A percentile compares a stretch with the other conserved stretches of the same genome.
Evolutionary conservation across 352 stramenopile species (phyloP).

Genomic region (Phytophthora pinifolia): DNA sequence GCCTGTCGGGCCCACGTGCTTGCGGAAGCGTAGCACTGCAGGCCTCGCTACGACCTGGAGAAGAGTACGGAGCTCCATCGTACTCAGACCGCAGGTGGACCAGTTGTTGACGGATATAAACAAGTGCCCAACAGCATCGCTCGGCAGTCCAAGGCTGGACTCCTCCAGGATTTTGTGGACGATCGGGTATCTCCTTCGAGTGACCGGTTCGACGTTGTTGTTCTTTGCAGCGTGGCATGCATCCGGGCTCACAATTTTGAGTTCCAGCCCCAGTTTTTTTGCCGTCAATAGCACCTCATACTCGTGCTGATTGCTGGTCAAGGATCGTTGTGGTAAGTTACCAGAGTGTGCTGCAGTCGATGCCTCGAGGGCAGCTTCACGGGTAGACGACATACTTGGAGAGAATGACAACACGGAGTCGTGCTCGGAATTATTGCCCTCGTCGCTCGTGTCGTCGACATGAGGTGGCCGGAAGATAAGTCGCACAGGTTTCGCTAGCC

Average conservation of each 20-base stretch:
- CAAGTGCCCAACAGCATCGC: slow-evolving; percentile 35
- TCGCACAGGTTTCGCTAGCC: slow-evolving; percentile 43
- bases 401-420: slow-evolving; percentile 4
- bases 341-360: slow-evolving; percentile 4
- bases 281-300: slow-evolving; percentile 36
- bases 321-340: slow-evolving; percentile 6
- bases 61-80: slow-evolving; percentile 31
- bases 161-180: slow-evolving; percentile 33
- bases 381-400: background rate
- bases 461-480: slow-evolving; percentile 47
- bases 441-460: slow-evolving; percentile 8
- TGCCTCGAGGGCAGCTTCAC: too few relatives aligned
- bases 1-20: slow-evolving; percentile 8
- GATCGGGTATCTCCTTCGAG: slow-evolving; percentile 23
- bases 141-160: slow-evolving; percentile 35
- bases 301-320: slow-evolving; percentile 14
- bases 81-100: slow-evolving; percentile 25
- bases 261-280: slow-evolving; percentile 27
- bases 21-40: slow-evolving; percentile 38
- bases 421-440: slow-evolving; percentile 16
- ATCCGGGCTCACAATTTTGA: slow-evolving; percentile 13
- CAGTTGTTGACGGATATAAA: slow-evolving; percentile 43
- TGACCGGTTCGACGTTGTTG: background rate
- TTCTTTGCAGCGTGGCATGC: slow-evolving; percentile 1
- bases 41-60: slow-evolving; percentile 37